A percentile compares a stretch with the other conserved stretches of the same genome.
Evolutionary conservation across 305 asterid genomes (phyloP).

Genomic region (Fraxinus nigra): DNA sequence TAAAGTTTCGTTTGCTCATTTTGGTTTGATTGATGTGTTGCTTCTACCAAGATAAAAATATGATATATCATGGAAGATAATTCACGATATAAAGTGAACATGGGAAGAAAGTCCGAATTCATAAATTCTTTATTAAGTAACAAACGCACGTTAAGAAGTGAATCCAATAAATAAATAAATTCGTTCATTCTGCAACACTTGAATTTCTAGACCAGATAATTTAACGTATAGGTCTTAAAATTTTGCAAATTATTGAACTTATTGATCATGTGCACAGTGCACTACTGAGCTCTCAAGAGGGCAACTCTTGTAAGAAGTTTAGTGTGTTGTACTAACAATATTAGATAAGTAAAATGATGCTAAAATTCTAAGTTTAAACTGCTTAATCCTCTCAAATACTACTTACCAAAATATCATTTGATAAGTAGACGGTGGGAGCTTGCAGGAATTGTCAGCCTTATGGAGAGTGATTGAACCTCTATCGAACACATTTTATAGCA

Average conservation of each 20-base stretch:
- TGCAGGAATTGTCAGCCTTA: background rate
- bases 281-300: background rate
- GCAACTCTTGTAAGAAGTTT: background rate
- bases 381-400: background rate
- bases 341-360: background rate
- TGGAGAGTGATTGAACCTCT: background rate
- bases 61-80: no score
- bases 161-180: no score
- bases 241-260: background rate
- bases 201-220: background rate
- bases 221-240: background rate
- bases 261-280: background rate
- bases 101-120: no score
- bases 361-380: background rate
- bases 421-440: background rate
- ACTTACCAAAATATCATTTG: background rate
- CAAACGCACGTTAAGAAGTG: no score
- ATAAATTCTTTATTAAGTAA: no score
- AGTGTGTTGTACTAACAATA: background rate
- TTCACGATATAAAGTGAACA: no score
- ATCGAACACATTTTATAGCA: no score
- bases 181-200: background rate
- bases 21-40: no score
- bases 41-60: no score
- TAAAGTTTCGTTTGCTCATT: no score